Percentiles rank a stretch among this genome's conserved stretches.
phyloP scores from a whole-genome alignment of 371 early-diverging fungal species.

The Mortierella polycephala region DNA sequence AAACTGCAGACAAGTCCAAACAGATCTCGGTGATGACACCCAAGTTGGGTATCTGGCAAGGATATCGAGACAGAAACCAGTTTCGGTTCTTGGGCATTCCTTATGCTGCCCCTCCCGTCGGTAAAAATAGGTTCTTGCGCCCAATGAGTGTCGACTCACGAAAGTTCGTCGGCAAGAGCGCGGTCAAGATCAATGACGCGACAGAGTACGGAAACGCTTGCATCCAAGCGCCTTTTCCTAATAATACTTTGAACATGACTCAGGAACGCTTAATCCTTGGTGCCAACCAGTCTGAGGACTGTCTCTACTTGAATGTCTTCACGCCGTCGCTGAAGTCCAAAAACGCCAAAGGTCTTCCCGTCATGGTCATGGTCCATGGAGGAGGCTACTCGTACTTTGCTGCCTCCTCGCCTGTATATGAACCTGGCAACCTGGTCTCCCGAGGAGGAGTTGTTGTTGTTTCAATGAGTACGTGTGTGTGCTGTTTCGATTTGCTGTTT shows the following conservation, averaged over 20 bases:
- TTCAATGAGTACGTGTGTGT: conserved; percentile 26
- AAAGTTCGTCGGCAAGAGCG: not conserved
- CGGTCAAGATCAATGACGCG: conserved; percentile 14
- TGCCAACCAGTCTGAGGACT: conserved; percentile 50
- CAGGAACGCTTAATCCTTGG: not conserved
- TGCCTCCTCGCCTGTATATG: conserved; percentile 17
- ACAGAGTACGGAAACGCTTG: conserved; percentile 26
- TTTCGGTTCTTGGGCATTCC: conserved; percentile 47
- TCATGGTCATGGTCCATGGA: conserved; percentile 47
- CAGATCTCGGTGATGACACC: conserved; percentile 35
- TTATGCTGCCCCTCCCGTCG: conserved; percentile 34
- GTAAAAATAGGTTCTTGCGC: conserved; percentile 15
- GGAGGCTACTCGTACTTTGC: conserved; percentile 3
- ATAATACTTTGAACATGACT: not conserved
- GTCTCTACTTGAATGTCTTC: conserved; percentile 59
- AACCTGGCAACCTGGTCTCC: conserved; percentile 48
- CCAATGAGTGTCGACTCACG: conserved; percentile 2
- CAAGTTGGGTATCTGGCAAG: conserved; percentile 19
- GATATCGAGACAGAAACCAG: conserved; percentile 32
- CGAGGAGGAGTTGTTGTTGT: conserved; percentile 51
- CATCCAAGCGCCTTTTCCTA: conserved; percentile 6
- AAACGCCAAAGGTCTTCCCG: conserved; percentile 35
- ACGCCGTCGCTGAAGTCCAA: conserved; percentile 39
- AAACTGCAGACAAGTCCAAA: conserved; percentile 4
- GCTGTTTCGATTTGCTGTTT: not conserved